These are phyloP conservation scores for Podaxis sp. DNA, from an alignment of 768 basidiomycete species.

Conservation along the genomic window DNA sequence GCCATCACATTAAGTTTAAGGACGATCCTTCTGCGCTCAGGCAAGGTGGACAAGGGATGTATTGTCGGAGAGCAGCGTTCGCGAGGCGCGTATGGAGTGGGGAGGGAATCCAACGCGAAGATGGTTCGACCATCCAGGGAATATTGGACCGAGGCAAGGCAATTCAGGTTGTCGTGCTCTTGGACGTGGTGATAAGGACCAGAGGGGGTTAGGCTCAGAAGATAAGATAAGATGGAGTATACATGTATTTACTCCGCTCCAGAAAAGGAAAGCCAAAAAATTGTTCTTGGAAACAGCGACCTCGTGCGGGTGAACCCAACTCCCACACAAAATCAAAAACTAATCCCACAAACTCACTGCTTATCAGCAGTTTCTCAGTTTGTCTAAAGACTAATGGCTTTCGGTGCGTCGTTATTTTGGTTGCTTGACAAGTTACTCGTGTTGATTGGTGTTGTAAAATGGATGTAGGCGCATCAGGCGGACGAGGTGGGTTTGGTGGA, in stretches of 20 bases:
- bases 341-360: neutral
- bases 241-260: neutral
- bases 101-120: too few relatives aligned
- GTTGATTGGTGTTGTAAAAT: neutral
- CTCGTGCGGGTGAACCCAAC: neutral
- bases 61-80: too few relatives aligned
- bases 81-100: too few relatives aligned
- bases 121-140: too few relatives aligned
- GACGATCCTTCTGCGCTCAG: too few relatives aligned
- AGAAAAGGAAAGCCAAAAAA: neutral
- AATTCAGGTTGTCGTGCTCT: too few relatives aligned
- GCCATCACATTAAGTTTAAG: too few relatives aligned
- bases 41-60: too few relatives aligned
- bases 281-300: neutral
- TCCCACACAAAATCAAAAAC: neutral
- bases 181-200: neutral
- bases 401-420: slow-evolving; percentile 24
- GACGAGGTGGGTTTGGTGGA: slow-evolving; percentile 41
- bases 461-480: slow-evolving; percentile 55
- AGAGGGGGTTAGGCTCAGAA: neutral
- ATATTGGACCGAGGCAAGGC: too few relatives aligned
- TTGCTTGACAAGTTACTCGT: neutral
- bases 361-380: neutral
- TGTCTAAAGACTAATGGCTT: slow-evolving; percentile 28
- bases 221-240: neutral